phyloP scores from a whole-genome alignment of 805 yeast genomes.

The Metschnikowia anglica region DNA sequence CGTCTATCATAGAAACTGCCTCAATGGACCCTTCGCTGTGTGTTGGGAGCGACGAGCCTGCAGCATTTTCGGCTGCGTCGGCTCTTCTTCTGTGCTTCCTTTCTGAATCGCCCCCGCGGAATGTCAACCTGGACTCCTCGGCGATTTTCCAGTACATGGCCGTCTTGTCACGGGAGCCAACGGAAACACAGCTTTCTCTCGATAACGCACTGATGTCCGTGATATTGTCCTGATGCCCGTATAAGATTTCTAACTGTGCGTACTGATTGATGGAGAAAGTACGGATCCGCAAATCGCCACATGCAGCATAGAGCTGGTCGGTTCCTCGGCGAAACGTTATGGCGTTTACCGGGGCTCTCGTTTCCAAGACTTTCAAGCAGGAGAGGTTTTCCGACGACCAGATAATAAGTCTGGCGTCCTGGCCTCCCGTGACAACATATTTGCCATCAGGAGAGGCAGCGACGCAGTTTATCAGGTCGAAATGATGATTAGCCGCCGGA shows the following conservation, averaged over 20 bases:
- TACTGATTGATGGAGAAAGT: slow-evolving; percentile 82
- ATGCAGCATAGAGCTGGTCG: slow-evolving; percentile 86
- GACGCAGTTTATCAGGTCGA: slow-evolving; percentile 69
- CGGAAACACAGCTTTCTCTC: slow-evolving; percentile 91
- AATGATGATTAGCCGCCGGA: slow-evolving; percentile 67
- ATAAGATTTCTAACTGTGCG: slow-evolving; percentile 85
- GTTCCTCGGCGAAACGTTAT: slow-evolving; percentile 75
- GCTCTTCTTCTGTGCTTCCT: slow-evolving; percentile 39
- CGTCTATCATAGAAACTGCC: slow-evolving; percentile 87
- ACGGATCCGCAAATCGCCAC: slow-evolving; percentile 88
- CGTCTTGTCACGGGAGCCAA: slow-evolving; percentile 91
- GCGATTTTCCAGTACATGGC: slow-evolving; percentile 96
- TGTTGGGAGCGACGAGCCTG: too few relatives aligned
- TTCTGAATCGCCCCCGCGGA: slow-evolving; percentile 79
- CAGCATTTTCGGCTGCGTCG: slow-evolving; percentile 20
- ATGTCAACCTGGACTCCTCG: slow-evolving; percentile 90
- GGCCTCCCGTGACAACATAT: slow-evolving; percentile 88
- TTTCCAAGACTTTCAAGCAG: slow-evolving; percentile 73
- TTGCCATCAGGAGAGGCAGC: slow-evolving; percentile 87
- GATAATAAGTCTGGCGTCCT: slow-evolving; percentile 73
- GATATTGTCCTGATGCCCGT: slow-evolving; percentile 93
- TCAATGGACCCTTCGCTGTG: slow-evolving; percentile 86
- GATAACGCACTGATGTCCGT: slow-evolving; percentile 77
- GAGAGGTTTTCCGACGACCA: slow-evolving; percentile 83
- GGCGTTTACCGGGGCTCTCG: slow-evolving; percentile 71